Conservation (phyloP, 2,329 filamentous ascomycete species). For the Tolypocladium pustulatum region DNA sequence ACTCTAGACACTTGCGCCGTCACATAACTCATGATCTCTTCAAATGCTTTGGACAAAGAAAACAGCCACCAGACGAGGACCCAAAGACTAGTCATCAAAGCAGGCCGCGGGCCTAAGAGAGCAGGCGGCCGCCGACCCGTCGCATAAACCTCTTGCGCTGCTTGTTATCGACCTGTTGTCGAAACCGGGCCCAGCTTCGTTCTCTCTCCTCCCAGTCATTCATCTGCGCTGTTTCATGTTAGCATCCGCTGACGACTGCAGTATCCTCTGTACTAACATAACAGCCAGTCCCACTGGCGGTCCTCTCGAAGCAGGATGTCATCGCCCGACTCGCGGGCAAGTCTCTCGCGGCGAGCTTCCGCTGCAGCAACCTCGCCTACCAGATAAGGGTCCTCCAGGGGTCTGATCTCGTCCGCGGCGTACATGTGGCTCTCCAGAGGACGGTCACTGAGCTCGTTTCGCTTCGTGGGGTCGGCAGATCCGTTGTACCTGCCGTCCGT, state of each 20-base stretch:
- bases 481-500: slow-evolving; percentile 28
- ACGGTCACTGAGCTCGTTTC: slow-evolving; percentile 3
- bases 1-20: slow-evolving; percentile 5
- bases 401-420: slow-evolving; percentile 21
- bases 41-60: not conserved
- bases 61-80: not conserved
- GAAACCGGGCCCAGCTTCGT: slow-evolving; percentile 33
- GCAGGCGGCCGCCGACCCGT: slow-evolving; percentile 25
- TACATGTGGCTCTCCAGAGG: not conserved
- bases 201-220: slow-evolving; percentile 40
- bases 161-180: slow-evolving; percentile 24
- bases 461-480: slow-evolving; percentile 13
- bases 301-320: slow-evolving; percentile 47
- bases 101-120: slow-evolving; percentile 3
- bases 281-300: slow-evolving; percentile 49
- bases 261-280: slow-evolving; percentile 32
- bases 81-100: not conserved
- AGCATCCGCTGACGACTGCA: not conserved
- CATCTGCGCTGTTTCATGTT: slow-evolving; percentile 32
- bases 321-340: slow-evolving; percentile 44
- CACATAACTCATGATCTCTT: slow-evolving; percentile 4
- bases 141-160: slow-evolving; percentile 27
- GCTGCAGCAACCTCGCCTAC: slow-evolving; percentile 56
- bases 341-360: slow-evolving; percentile 43
- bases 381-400: slow-evolving; percentile 56